phyloP scores from a whole-genome alignment of 805 yeast species.

The Pichia deserticola region DNA sequence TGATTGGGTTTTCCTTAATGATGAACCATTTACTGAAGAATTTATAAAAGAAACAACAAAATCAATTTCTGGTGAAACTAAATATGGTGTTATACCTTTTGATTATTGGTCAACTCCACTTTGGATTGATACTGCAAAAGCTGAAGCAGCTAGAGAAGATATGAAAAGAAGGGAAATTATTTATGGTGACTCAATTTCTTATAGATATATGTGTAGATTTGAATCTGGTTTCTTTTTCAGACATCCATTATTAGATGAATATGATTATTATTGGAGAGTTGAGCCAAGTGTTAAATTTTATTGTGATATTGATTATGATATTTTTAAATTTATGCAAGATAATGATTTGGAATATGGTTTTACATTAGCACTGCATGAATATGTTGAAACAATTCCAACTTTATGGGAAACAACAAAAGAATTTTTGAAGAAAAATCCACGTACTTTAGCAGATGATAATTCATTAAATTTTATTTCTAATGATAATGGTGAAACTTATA shows the following conservation, averaged over 20 bases:
- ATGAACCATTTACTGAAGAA: conserved; percentile 74
- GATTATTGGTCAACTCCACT: conserved; percentile 86
- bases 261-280: conserved; percentile 91
- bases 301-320: conserved; percentile 78
- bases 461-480: conserved; percentile 63
- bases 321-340: conserved; percentile 76
- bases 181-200: conserved; percentile 60
- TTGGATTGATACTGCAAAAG: conserved; percentile 67
- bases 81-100: conserved; percentile 73
- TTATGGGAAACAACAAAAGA: conserved; percentile 65
- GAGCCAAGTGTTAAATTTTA: conserved; percentile 77
- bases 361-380: conserved; percentile 74
- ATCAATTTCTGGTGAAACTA: conserved; percentile 67
- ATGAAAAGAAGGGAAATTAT: conserved; percentile 47
- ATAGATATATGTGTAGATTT: conserved; percentile 88
- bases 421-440: conserved; percentile 54
- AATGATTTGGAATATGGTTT: conserved; percentile 68
- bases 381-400: conserved; percentile 61
- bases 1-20: conserved; percentile 95
- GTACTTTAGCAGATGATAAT: conserved; percentile 52
- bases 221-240: conserved; percentile 86
- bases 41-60: conserved; percentile 63
- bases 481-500: conserved; percentile 63
- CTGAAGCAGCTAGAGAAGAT: conserved; percentile 47
- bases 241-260: conserved; percentile 67